phyloP scores from a whole-genome alignment of 805 yeast species.

The Zygotorulaspora chibaensis region DNA sequence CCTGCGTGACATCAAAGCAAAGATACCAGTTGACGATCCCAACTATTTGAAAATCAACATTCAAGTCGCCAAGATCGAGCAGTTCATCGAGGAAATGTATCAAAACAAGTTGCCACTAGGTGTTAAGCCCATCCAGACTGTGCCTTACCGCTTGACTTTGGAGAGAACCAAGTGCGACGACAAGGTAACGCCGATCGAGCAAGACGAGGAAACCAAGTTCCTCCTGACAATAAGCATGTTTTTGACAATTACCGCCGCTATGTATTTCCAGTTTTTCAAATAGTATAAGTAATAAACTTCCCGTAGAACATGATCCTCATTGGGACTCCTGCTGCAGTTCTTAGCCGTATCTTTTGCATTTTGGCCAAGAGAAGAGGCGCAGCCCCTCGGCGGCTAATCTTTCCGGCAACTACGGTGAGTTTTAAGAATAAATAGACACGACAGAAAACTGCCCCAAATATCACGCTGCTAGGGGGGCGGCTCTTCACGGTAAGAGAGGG shows the following conservation, averaged over 20 bases:
- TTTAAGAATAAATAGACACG: too few relatives aligned
- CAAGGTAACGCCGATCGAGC: slow-evolving; percentile 20
- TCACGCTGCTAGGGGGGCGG: too few relatives aligned
- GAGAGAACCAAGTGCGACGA: slow-evolving; percentile 43
- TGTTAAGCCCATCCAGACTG: slow-evolving; percentile 40
- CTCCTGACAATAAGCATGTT: slow-evolving; percentile 23
- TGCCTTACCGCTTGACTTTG: slow-evolving; percentile 38
- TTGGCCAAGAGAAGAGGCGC: too few relatives aligned
- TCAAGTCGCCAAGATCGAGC: slow-evolving; percentile 83
- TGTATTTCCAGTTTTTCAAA: slow-evolving; percentile 13
- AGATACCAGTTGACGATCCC: slow-evolving; percentile 77
- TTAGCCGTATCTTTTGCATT: too few relatives aligned
- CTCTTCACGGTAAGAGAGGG: too few relatives aligned
- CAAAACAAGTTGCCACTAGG: slow-evolving; percentile 60
- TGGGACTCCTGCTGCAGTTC: too few relatives aligned
- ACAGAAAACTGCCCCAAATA: too few relatives aligned
- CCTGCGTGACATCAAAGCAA: slow-evolving; percentile 69
- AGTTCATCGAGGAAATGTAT: slow-evolving; percentile 73
- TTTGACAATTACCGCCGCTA: slow-evolving; percentile 19
- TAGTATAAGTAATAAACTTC: slow-evolving; percentile 2
- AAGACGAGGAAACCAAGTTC: slow-evolving; percentile 29
- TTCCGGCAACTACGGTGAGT: too few relatives aligned
- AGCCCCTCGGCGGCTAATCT: too few relatives aligned
- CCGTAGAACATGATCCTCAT: too few relatives aligned
- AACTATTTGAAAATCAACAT: slow-evolving; percentile 80